Evolutionary conservation across 495 filamentous ascomycete genomes (phyloP).

Genomic region (Penicillium arizonense): DNA sequence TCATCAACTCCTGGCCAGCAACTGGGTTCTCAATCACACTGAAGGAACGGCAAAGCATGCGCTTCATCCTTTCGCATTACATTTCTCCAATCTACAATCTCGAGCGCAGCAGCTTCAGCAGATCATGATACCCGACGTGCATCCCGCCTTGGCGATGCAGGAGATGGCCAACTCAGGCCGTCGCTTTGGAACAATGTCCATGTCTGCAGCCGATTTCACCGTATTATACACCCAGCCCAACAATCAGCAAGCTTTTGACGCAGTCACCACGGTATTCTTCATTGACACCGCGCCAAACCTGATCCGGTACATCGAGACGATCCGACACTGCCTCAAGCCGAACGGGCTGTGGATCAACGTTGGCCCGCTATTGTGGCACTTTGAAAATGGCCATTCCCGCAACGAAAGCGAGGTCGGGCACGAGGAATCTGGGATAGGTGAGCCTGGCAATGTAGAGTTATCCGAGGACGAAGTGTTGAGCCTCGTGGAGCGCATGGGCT

Average conservation of each 20-base stretch:
- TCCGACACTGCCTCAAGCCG: conserved; percentile 71
- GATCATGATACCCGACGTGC: conserved; percentile 74
- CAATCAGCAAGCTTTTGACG: conserved; percentile 66
- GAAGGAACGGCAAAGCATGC: conserved; percentile 36
- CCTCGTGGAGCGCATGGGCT: conserved; percentile 74
- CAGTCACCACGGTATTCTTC: conserved; percentile 88
- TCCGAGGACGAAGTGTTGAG: conserved; percentile 81
- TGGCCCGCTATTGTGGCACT: conserved; percentile 91
- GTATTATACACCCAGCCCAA: conserved; percentile 63
- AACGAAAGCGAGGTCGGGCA: conserved; percentile 19
- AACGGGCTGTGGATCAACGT: conserved; percentile 86
- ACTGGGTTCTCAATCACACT: conserved; percentile 83
- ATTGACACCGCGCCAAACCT: conserved; percentile 95
- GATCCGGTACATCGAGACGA: conserved; percentile 81
- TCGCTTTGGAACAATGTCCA: conserved; percentile 62
- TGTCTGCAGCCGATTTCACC: conserved; percentile 83
- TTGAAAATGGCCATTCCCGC: conserved; percentile 54
- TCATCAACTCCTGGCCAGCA: conserved; percentile 84
- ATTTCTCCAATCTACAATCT: conserved; percentile 74
- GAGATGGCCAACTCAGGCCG: conserved; percentile 23
- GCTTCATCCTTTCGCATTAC: conserved; percentile 76
- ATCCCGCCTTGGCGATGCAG: conserved; percentile 58
- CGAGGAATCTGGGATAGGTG: conserved; percentile 58
- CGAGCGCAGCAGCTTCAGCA: conserved; percentile 68
- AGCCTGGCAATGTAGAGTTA: conserved; percentile 82